Conservation (phyloP, 2,329 filamentous ascomycete species). For the Botryotinia globosa region DNA sequence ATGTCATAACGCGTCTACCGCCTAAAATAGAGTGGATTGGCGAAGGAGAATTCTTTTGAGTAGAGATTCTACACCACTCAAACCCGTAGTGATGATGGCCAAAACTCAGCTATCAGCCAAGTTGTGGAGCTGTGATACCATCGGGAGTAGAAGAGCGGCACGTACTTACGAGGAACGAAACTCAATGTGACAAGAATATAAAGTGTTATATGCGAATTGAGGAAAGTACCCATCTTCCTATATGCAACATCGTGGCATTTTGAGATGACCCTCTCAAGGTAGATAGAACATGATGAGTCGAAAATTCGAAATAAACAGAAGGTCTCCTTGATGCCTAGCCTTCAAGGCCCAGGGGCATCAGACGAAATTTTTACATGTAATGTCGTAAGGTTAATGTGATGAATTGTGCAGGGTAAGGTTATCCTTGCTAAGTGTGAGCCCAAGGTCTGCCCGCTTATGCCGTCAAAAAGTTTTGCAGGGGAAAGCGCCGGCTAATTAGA, state of each 20-base stretch:
- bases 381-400: conserved; percentile 12
- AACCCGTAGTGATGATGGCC: background rate
- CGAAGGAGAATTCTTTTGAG: background rate
- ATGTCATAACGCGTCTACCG: conserved; percentile 9
- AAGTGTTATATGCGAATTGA: background rate
- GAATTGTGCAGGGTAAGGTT: conserved; percentile 7
- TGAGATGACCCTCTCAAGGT: background rate
- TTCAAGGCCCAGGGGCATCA: background rate
- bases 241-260: conserved; percentile 16
- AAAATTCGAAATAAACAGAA: background rate
- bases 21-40: background rate
- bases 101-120: background rate
- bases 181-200: background rate
- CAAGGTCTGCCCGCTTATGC: conserved; percentile 11
- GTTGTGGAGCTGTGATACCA: background rate
- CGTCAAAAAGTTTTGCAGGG: background rate
- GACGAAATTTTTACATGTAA: background rate
- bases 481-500: conserved; percentile 17
- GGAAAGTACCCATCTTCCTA: conserved; percentile 8
- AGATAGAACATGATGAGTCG: background rate
- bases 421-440: background rate
- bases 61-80: background rate
- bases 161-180: conserved; percentile 3
- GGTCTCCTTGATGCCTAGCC: background rate
- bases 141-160: conserved; percentile 6